Percentiles rank a stretch among this genome's conserved stretches.
phyloP scores from a whole-genome alignment of 768 basidiomycete genomes.

The Tephrocybe sp. region DNA sequence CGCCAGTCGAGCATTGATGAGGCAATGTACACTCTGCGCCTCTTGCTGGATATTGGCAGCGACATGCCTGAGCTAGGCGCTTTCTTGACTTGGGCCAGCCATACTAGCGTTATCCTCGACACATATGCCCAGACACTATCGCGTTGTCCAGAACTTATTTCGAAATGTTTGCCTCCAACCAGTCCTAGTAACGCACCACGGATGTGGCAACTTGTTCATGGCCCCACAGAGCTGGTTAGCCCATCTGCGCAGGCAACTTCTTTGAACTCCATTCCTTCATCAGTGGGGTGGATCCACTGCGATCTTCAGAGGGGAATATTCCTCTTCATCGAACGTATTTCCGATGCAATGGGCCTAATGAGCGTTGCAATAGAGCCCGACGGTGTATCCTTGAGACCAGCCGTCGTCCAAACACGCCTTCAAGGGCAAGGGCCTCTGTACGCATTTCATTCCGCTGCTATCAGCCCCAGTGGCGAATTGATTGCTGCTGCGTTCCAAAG shows the following conservation, averaged over 20 bases:
- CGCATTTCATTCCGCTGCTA: not conserved
- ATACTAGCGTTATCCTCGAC: no score
- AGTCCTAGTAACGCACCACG: no score
- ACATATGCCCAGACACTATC: no score
- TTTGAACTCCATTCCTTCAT: not conserved
- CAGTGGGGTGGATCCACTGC: conserved; percentile 5
- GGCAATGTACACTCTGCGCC: not conserved
- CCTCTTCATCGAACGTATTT: not conserved
- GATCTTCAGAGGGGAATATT: not conserved
- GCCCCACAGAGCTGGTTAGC: not conserved
- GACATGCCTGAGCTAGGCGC: no score
- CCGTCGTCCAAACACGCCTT: not conserved
- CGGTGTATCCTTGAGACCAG: not conserved
- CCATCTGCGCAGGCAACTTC: not conserved
- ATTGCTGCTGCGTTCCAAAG: not conserved
- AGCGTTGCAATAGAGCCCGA: no score
- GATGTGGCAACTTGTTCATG: not conserved
- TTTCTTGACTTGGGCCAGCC: not conserved
- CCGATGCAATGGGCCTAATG: not conserved
- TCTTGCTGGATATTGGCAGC: not conserved
- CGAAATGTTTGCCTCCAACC: no score
- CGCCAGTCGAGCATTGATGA: not conserved
- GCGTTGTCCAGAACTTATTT: no score
- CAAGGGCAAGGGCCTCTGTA: not conserved
- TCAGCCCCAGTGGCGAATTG: not conserved